Percentiles rank a stretch among this genome's conserved stretches.
Conservation (phyloP, 2,329 filamentous ascomycete species). For the Sarocladium oryzae region DNA sequence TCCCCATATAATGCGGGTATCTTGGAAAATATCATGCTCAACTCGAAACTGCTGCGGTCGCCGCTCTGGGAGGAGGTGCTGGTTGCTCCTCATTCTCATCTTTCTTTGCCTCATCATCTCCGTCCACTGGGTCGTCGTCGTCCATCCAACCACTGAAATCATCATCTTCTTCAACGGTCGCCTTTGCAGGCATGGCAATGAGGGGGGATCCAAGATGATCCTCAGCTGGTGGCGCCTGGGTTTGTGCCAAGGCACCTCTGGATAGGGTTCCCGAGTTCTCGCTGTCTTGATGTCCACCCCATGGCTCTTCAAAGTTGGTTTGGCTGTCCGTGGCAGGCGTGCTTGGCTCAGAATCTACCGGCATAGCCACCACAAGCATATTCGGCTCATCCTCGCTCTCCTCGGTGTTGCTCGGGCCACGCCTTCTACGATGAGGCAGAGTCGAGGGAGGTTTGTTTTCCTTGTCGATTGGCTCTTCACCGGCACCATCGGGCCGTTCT, state of each 20-base stretch:
- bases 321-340: conserved; percentile 39
- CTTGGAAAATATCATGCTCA: background rate
- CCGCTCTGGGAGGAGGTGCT: background rate
- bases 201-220: background rate
- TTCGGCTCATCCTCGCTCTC: conserved; percentile 30
- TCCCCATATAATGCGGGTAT: background rate
- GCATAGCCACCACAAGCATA: conserved; percentile 59
- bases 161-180: conserved; percentile 17
- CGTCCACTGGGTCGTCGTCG: conserved; percentile 14
- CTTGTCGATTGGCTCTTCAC: conserved; percentile 21
- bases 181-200: conserved; percentile 14
- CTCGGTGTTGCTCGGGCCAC: conserved; percentile 27
- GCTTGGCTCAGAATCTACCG: conserved; percentile 53
- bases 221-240: background rate
- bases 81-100: conserved; percentile 4
- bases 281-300: background rate
- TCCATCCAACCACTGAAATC: conserved; percentile 23
- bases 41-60: background rate
- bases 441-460: conserved; percentile 30
- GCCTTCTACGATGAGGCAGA: conserved; percentile 39
- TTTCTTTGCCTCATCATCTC: background rate
- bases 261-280: too few relatives aligned
- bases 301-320: conserved; percentile 8
- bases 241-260: too few relatives aligned
- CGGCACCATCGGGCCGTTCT: conserved; percentile 17